A percentile compares a stretch with the other conserved stretches of the same genome.
Evolutionary conservation across 768 basidiomycete genomes (phyloP).

Genomic region (Psilocybe azurescens): DNA sequence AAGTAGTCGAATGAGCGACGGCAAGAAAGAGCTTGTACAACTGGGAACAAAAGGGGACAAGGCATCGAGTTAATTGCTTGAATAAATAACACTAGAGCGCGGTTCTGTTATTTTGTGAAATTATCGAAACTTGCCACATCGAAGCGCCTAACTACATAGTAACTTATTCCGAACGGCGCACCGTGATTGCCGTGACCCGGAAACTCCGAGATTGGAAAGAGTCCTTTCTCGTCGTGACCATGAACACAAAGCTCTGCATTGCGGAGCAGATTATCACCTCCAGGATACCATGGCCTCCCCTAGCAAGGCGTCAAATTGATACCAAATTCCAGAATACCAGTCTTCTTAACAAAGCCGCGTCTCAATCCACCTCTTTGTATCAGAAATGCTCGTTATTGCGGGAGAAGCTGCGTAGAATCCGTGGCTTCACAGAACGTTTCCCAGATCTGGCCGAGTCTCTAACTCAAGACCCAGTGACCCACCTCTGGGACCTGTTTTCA

Average conservation of each 20-base stretch:
- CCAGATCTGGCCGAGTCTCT: no score
- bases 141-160: background rate
- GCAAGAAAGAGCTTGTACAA: no score
- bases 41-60: no score
- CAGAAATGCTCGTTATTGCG: background rate
- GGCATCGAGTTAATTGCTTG: no score
- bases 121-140: no score
- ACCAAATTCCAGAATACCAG: background rate
- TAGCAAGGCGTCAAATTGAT: background rate
- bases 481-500: conserved; percentile 1
- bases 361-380: background rate
- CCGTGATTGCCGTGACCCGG: background rate
- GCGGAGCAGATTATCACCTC: background rate
- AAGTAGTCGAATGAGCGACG: no score
- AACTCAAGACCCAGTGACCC: background rate
- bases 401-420: background rate
- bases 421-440: background rate
- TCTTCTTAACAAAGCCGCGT: background rate
- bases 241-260: background rate
- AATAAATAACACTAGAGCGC: no score
- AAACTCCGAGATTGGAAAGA: background rate
- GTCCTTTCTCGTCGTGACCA: background rate
- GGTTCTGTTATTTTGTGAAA: no score
- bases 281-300: background rate
- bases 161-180: background rate